These are phyloP conservation scores for Blastomyces gilchristii DNA, from an alignment of 2,329 filamentous ascomycete species.

Conservation along the genomic window DNA sequence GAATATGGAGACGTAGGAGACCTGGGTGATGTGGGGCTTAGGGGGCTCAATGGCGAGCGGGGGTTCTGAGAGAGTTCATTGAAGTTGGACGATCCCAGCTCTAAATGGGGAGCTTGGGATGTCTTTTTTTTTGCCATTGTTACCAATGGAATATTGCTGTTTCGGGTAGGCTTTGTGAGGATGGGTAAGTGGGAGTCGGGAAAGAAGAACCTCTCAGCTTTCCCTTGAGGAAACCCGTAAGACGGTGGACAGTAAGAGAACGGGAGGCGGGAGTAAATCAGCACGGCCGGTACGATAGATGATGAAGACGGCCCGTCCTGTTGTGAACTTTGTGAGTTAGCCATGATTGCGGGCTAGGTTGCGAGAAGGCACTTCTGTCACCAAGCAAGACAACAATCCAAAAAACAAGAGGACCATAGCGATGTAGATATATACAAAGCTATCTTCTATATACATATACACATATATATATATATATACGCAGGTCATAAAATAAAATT, in stretches of 20 bases:
- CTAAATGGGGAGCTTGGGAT: constrained; percentile 11
- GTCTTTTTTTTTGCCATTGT: constrained; percentile 16
- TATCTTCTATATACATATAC: neutral
- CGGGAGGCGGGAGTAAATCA: constrained; percentile 8
- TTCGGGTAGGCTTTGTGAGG: neutral
- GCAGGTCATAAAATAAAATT: neutral
- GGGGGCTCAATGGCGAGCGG: constrained; percentile 8
- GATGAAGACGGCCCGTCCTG: constrained; percentile 1
- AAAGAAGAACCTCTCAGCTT: constrained; percentile 9
- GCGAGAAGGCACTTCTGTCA: neutral
- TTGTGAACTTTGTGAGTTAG: constrained; percentile 3
- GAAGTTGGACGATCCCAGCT: constrained; percentile 14
- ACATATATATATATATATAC: neutral
- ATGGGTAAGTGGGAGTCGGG: constrained; percentile 4
- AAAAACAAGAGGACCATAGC: neutral
- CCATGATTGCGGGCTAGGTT: constrained; percentile 1
- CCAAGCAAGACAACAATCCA: neutral
- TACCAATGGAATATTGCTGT: neutral
- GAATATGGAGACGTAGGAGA: constrained; percentile 13
- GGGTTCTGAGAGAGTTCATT: constrained; percentile 3
- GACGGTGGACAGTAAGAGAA: constrained; percentile 5
- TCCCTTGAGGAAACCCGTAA: constrained; percentile 11
- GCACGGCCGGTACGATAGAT: constrained; percentile 1
- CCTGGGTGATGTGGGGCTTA: constrained; percentile 12
- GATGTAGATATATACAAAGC: neutral